Percentiles rank a stretch among this genome's conserved stretches.
phyloP scores from a whole-genome alignment of 2,329 filamentous ascomycete genomes.

The Diaporthe longicolla region DNA sequence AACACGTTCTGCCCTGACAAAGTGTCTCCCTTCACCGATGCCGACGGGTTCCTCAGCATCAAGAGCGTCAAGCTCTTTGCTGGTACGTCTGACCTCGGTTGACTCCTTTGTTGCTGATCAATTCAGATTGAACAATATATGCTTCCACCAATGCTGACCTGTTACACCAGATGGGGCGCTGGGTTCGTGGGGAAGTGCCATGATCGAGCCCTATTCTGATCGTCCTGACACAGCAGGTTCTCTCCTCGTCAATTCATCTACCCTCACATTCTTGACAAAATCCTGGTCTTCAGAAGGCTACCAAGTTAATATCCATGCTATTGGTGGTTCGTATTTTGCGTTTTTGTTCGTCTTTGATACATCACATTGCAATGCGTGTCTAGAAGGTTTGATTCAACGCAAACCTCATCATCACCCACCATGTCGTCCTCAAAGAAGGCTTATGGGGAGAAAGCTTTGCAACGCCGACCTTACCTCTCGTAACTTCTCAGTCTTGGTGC shows the following conservation, averaged over 20 bases:
- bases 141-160: slow-evolving; percentile 42
- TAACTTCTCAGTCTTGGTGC: background rate
- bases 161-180: slow-evolving; percentile 73
- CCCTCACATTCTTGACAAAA: slow-evolving; percentile 66
- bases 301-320: slow-evolving; percentile 81
- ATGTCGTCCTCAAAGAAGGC: background rate
- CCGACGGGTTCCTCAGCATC: slow-evolving; percentile 67
- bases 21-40: slow-evolving; percentile 58
- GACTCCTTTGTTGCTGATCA: background rate
- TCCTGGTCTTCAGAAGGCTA: slow-evolving; percentile 73
- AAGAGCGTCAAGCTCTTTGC: slow-evolving; percentile 79
- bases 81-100: slow-evolving; percentile 58
- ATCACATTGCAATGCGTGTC: background rate
- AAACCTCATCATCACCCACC: background rate
- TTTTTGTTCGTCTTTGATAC: background rate
- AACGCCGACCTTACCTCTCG: no score
- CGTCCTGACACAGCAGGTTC: slow-evolving; percentile 73
- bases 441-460: no score
- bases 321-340: slow-evolving; percentile 58
- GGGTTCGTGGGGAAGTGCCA: slow-evolving; percentile 79
- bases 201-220: slow-evolving; percentile 79
- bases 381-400: background rate
- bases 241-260: slow-evolving; percentile 75
- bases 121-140: background rate
- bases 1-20: slow-evolving; percentile 74